Evolutionary conservation across 805 yeast genomes (phyloP).

Genomic region (Starmerella apicola): DNA sequence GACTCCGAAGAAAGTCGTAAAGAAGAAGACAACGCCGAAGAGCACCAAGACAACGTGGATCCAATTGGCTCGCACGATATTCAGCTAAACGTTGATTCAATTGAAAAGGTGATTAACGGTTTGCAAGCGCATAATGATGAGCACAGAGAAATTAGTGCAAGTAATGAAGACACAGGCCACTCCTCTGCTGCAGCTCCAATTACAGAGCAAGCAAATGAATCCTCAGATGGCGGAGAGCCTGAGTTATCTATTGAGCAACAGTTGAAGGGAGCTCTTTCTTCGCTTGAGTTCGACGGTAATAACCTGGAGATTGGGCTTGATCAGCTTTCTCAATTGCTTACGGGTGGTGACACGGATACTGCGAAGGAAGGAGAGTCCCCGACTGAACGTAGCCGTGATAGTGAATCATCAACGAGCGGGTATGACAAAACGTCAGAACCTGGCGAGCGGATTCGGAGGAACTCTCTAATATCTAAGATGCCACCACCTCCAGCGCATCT

Average conservation of each 20-base stretch:
- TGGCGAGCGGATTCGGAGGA: background rate
- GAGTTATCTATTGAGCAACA: conserved; percentile 21
- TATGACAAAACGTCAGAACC: no score
- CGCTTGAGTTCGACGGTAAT: conserved; percentile 13
- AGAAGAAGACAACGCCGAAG: background rate
- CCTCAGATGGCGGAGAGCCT: conserved; percentile 1
- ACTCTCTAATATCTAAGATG: conserved; percentile 5
- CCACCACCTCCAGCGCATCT: conserved; percentile 14
- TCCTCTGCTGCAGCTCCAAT: background rate
- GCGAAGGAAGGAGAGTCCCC: background rate
- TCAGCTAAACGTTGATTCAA: background rate
- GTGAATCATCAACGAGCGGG: no score
- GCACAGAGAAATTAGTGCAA: no score
- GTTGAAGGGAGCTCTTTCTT: conserved; percentile 22
- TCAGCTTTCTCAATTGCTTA: conserved; percentile 5
- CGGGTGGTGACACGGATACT: background rate
- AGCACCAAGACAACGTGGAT: no score
- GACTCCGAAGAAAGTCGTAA: background rate
- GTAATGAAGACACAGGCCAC: no score
- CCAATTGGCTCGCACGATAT: no score
- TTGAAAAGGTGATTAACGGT: background rate
- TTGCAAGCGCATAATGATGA: no score
- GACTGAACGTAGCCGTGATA: background rate
- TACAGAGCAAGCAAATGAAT: background rate
- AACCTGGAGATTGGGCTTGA: conserved; percentile 4